A percentile compares a stretch with the other conserved stretches of the same genome.
phyloP scores from a whole-genome alignment of 257 asterid genomes.

The Sherardia arvensis region DNA sequence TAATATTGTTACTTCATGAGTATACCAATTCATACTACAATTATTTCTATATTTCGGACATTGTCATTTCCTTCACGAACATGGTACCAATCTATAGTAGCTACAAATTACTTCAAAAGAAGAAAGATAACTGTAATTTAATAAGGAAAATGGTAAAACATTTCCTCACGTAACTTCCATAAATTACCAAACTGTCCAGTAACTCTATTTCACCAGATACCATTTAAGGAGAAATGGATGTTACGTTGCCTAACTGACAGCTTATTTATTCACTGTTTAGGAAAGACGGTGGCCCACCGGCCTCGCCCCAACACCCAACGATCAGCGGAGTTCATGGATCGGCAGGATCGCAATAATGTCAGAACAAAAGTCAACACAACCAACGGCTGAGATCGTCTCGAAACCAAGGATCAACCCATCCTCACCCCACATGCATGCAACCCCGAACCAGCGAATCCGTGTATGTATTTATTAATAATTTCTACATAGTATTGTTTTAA shows the following conservation, averaged over 20 bases:
- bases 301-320: not conserved
- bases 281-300: not conserved
- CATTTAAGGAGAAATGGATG: not conserved
- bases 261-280: not conserved
- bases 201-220: not conserved
- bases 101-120: not conserved
- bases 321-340: slow-evolving; percentile 1
- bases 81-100: not conserved
- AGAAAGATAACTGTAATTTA: not conserved
- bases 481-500: too few relatives aligned
- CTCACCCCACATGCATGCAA: not conserved
- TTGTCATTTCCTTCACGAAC: not conserved
- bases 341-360: not conserved
- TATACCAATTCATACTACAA: too few relatives aligned
- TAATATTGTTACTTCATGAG: too few relatives aligned
- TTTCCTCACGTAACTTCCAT: not conserved
- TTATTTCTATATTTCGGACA: too few relatives aligned
- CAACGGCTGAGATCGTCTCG: not conserved
- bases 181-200: not conserved
- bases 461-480: not conserved
- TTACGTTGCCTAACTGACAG: not conserved
- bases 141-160: not conserved
- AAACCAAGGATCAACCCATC: not conserved
- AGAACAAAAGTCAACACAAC: not conserved
- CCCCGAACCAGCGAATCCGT: not conserved